These are phyloP conservation scores for Heterobasidion annosum DNA, from an alignment of 1,284 basidiomycete species.

Conservation along the genomic window DNA sequence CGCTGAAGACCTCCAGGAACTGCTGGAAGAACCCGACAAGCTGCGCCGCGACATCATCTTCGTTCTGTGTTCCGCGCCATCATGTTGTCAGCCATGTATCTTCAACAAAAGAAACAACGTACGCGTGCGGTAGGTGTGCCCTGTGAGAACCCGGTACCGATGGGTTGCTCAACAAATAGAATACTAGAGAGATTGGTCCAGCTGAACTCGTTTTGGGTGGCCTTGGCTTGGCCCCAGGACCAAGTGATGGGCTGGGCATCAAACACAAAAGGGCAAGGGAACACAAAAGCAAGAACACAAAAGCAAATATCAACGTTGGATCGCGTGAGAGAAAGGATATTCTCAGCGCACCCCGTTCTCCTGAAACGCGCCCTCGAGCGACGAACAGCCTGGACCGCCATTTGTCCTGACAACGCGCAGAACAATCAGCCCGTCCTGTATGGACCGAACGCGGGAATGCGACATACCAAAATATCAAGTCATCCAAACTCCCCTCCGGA, in stretches of 20 bases:
- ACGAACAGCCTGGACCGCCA: slow-evolving; percentile 56
- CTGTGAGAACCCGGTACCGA: slow-evolving; percentile 75
- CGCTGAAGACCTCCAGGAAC: slow-evolving; percentile 64
- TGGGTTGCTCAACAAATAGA: slow-evolving; percentile 80
- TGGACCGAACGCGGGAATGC: slow-evolving; percentile 27
- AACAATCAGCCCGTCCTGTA: background rate
- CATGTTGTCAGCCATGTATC: background rate
- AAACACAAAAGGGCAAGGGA: slow-evolving; percentile 1
- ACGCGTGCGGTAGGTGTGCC: slow-evolving; percentile 61
- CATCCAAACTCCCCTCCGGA: slow-evolving; percentile 58
- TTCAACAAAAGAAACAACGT: slow-evolving; percentile 13
- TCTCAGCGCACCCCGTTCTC: slow-evolving; percentile 69
- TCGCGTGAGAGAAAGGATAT: background rate
- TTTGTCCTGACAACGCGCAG: slow-evolving; percentile 30
- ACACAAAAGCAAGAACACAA: background rate
- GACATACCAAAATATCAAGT: slow-evolving; percentile 62
- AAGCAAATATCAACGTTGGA: no score
- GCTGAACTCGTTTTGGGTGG: slow-evolving; percentile 61
- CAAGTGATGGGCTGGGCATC: slow-evolving; percentile 52
- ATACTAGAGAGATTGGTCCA: slow-evolving; percentile 79
- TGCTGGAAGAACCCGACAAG: slow-evolving; percentile 65
- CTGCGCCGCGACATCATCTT: slow-evolving; percentile 56
- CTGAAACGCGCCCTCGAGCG: slow-evolving; percentile 69
- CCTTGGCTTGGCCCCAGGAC: slow-evolving; percentile 54
- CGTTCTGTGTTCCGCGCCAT: slow-evolving; percentile 33